Evolutionary conservation across 768 basidiomycete genomes (phyloP).

Genomic region (Auriscalpium vulgare): DNA sequence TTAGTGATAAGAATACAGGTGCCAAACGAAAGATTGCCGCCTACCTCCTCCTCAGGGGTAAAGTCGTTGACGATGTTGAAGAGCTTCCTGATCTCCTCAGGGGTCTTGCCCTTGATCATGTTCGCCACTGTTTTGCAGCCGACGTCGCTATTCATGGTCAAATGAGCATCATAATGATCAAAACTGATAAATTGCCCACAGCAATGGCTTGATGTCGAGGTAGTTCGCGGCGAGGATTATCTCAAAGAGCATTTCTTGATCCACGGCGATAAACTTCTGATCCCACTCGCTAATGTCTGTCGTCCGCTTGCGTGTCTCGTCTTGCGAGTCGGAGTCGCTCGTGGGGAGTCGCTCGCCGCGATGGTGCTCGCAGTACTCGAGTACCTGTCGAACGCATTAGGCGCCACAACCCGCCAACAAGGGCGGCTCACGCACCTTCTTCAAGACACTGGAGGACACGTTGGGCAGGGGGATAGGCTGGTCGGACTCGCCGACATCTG

Average conservation of each 20-base stretch:
- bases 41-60: conserved; percentile 96
- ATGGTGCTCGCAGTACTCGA: conserved; percentile 99
- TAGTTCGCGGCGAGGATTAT: conserved; percentile 99
- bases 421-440: conserved; percentile 55
- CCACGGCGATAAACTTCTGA: conserved; percentile 95
- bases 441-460: conserved; percentile 85
- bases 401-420: not conserved
- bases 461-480: conserved; percentile 93
- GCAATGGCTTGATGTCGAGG: conserved; percentile 96
- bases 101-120: conserved; percentile 99
- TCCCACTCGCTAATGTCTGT: conserved; percentile 99
- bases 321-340: conserved; percentile 72
- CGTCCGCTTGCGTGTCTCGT: conserved; percentile 96
- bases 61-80: conserved; percentile 99
- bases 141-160: conserved; percentile 56
- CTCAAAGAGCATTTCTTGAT: conserved; percentile 99
- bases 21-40: conserved; percentile 15
- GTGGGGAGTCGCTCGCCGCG: conserved; percentile 93
- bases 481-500: conserved; percentile 92
- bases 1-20: conserved; percentile 1
- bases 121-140: conserved; percentile 99
- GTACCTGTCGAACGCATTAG: conserved; percentile 47
- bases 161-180: conserved; percentile 2
- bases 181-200: conserved; percentile 39
- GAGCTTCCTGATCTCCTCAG: conserved; percentile 96